Evolutionary conservation across 2,329 filamentous ascomycete species (phyloP), one percentile per base, ranked within the genome.

Genomic region (Botrytis tulipae): DNA sequence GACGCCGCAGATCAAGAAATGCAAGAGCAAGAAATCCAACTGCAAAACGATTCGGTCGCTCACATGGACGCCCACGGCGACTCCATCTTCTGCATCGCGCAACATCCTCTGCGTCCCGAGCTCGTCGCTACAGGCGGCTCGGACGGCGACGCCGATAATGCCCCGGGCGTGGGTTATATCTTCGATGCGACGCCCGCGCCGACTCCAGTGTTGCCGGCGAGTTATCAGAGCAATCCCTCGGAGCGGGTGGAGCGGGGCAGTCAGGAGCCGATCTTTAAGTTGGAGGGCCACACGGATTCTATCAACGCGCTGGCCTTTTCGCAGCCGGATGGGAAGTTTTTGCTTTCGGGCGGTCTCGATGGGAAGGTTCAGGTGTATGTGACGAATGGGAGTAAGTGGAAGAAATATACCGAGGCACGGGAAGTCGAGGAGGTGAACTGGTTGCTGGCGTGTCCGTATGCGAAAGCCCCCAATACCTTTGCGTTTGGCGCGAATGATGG

Each of bases 381-480:
- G 77, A 86, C 35, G 86, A 86, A 75, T 81, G 85, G 65, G 83
- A 86, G 70, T 82, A 89, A 79, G 32, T 91, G 89, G 88, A 85
- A 87, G 62, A 92, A 93, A 79, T 83, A 97, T 14, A 92, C 88
- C 72, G 93, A 96, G 80, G 89, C 90, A 4, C 92, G 94, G 80
- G 96, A 99, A 82, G 95, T 98, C 16, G 92, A 97, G 78, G 95
- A 98, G 83, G 92, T 99, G 80, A 97, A 96, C 85, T 99, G 95
- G 95, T 83, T 98, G 48, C 83, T 86, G 1, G 84, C 94, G 0
- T 97, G 93, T 81, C 94, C 95, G 1, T 86, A 91, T 75, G 82
- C 90, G 20, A 84, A 86, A 9, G 89, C 93, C 81, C 89, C 92
- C 75, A 97, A 98, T 83, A 90, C 93, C 14, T 81, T 99, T 75